Percentiles rank a stretch among this genome's conserved stretches.
Conservation (phyloP, 257 asterid genomes). For the Solanum clarkiae region DNA sequence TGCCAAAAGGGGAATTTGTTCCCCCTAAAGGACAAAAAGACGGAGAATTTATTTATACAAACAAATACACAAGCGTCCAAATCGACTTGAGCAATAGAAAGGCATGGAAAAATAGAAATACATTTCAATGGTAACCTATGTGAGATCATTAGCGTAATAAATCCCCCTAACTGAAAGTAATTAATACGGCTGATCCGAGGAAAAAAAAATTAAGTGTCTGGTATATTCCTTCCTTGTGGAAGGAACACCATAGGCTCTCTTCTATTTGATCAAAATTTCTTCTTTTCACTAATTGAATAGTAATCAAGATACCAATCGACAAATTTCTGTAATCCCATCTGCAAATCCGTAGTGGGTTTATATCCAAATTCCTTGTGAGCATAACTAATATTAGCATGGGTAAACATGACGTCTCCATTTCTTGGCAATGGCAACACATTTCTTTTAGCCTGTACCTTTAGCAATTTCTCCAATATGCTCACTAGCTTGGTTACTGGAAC, state of each 20-base stretch:
- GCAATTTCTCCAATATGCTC: conserved; percentile 16
- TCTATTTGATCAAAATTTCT: conserved; percentile 1
- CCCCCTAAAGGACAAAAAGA: background rate
- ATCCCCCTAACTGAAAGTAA: background rate
- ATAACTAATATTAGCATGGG: conserved; percentile 30
- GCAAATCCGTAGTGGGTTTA: conserved; percentile 20
- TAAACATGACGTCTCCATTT: conserved; percentile 24
- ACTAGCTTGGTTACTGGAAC: conserved; percentile 22
- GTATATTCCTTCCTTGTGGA: background rate
- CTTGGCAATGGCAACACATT: conserved; percentile 18
- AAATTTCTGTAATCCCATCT: conserved; percentile 17
- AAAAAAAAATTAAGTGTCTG: background rate
- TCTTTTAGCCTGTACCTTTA: conserved; percentile 18
- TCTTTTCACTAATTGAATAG: conserved; percentile 9
- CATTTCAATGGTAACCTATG: background rate
- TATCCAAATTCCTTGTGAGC: conserved; percentile 22
- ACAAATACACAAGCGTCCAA: background rate
- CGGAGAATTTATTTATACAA: background rate
- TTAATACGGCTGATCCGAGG: background rate
- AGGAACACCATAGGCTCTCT: background rate
- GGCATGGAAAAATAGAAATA: background rate
- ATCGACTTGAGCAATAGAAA: background rate
- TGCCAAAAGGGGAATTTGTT: background rate
- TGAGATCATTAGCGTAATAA: background rate
- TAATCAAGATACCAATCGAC: conserved; percentile 21